Conservation (phyloP, 2,329 filamentous ascomycete genomes). For the Lasiodiplodia sp. region DNA sequence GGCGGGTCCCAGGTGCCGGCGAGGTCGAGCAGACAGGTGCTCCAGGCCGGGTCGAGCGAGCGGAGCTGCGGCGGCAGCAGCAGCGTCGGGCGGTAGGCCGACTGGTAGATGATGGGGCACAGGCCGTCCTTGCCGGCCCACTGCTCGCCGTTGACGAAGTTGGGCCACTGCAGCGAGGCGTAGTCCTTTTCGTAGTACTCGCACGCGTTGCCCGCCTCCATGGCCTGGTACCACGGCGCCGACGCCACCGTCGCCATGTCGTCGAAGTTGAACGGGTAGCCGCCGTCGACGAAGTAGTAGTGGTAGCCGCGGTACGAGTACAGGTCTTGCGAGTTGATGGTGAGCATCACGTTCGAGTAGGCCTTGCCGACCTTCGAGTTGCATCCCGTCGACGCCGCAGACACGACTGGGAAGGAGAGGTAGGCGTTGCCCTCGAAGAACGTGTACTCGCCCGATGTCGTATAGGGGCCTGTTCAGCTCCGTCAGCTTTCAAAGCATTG, state of each 20-base stretch:
- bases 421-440: conserved; percentile 22
- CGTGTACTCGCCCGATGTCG: conserved; percentile 4
- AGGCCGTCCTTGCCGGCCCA: not conserved
- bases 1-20: conserved; percentile 18
- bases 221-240: conserved; percentile 13
- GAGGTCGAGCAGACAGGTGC: conserved; percentile 11
- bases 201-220: conserved; percentile 4
- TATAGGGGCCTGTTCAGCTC: conserved; percentile 5
- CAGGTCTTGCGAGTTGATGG: conserved; percentile 8
- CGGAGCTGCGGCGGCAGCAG: conserved; percentile 18
- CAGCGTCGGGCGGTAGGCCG: conserved; percentile 6
- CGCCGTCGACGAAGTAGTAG: conserved; percentile 8
- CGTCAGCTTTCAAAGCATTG: not conserved
- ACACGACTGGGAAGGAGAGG: conserved; percentile 12
- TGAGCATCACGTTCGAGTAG: conserved; percentile 19
- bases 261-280: conserved; percentile 23
- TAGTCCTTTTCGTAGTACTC: conserved; percentile 6
- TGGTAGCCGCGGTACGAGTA: conserved; percentile 13
- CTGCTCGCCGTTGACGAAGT: conserved; percentile 19
- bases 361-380: not conserved
- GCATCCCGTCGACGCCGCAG: conserved; percentile 6
- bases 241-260: conserved; percentile 15
- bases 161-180: not conserved
- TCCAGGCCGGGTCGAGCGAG: conserved; percentile 13
- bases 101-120: conserved; percentile 5